Evolutionary conservation across 768 basidiomycete species (phyloP), one percentile per base, ranked within the genome.

Genomic region (Paxillus involutus): DNA sequence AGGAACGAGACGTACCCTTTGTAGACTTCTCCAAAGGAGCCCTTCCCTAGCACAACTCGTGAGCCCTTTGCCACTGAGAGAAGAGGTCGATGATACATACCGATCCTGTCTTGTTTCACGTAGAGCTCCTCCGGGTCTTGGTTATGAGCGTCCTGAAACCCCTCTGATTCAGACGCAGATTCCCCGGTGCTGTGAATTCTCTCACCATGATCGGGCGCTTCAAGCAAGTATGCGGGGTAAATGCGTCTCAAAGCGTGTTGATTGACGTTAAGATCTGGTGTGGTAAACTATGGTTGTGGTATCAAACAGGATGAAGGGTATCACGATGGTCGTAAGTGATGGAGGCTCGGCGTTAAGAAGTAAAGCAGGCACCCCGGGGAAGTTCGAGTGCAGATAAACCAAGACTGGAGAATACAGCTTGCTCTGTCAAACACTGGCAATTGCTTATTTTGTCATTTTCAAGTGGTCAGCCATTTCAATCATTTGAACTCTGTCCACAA

Each of bases 21-120:
- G 78, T 91, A 98, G n/a, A 98, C 95, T 73, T 98, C 97, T 65
- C 96, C 97, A 65, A 99, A 98, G 6, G 95, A 98, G 32, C 96
- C 96, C 72, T 99, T 98, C 57, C 95, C 96, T 97, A 64, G 58
- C 21, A 49, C 29, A 44, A 39, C 44, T 45, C 10, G 37, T 70
- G 56, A 64, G 61, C 44, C 33, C 47, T 52, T 46, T 56, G 58
- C n/a, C 51, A 56, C n/a, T 33, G 45, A 40, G 44, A 61, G 42
- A 59, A 51, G 44, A 43, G 47, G 50, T 44, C 42, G 24, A 8
- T 43, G 43, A 53, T 53, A 70, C 78, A 41, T 61, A 96, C 96
- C 96, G 65, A 99, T 98, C 70, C 94, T 85, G 72, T 97, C 91
- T 77, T 99, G 96, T 71, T 89, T 92, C 59, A 98, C 94, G 71